phyloP scores from a whole-genome alignment of 1,284 basidiomycete genomes.

The Ceratobasidium sp. region DNA sequence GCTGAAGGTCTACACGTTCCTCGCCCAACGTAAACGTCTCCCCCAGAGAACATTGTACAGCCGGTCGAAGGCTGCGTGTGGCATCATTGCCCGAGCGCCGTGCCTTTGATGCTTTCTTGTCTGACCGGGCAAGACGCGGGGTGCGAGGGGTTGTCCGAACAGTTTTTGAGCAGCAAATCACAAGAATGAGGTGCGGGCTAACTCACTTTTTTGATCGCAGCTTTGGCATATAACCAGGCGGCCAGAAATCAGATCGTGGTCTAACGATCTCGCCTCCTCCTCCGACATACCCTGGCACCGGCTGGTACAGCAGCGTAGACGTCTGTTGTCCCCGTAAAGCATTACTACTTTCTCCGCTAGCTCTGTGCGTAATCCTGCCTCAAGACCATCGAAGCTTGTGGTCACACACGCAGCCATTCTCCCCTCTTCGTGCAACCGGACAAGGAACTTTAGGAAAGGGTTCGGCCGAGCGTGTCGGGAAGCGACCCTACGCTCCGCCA shows the following conservation, averaged over 20 bases:
- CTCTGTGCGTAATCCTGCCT: background rate
- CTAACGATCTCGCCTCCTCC: background rate
- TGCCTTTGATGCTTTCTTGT: background rate
- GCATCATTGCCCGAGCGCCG: background rate
- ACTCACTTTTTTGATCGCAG: background rate
- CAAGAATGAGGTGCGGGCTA: background rate
- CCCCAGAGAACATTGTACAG: background rate
- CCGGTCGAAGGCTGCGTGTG: background rate
- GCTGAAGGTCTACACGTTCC: background rate
- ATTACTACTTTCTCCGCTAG: background rate
- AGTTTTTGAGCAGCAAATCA: background rate
- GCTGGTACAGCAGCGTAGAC: background rate
- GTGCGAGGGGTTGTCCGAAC: background rate
- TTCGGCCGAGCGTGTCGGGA: background rate
- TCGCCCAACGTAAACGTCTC: background rate
- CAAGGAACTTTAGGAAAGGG: background rate
- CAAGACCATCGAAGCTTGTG: constrained; percentile 17
- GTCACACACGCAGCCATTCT: background rate
- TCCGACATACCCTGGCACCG: background rate
- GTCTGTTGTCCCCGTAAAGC: constrained; percentile 25
- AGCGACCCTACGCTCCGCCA: background rate
- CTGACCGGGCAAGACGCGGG: background rate
- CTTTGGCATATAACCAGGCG: background rate
- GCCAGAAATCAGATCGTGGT: background rate
- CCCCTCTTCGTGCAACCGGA: background rate